These are phyloP conservation scores for Euphorbia corollata DNA, from an alignment of 441 rosid species.

Conservation along the genomic window DNA sequence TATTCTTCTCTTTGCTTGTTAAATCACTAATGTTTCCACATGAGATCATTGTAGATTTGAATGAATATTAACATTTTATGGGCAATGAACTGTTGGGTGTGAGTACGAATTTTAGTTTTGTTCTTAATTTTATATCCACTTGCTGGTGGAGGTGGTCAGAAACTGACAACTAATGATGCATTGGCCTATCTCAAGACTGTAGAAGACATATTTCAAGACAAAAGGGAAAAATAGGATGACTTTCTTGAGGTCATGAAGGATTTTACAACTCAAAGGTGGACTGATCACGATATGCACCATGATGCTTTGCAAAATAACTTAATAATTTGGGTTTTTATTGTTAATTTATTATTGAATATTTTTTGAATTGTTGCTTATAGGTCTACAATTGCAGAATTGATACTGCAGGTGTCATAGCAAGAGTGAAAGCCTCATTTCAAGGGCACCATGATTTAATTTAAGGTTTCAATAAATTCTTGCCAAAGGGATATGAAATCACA, in stretches of 20 bases:
- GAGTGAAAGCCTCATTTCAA: constrained; percentile 86
- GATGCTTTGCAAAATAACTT: constrained; percentile 12
- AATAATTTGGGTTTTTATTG: constrained; percentile 10
- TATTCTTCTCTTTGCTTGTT: background rate
- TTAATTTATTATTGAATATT: background rate
- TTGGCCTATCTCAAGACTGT: constrained; percentile 90
- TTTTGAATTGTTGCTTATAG: constrained; percentile 10
- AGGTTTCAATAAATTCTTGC: constrained; percentile 96
- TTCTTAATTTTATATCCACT: constrained; percentile 16
- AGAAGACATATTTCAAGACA: constrained; percentile 82
- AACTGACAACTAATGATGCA: constrained; percentile 90
- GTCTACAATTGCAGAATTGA: constrained; percentile 55
- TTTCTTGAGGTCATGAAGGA: constrained; percentile 98
- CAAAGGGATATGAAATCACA: constrained; percentile 88
- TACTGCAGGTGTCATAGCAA: constrained; percentile 82
- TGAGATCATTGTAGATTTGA: background rate
- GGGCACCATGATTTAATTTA: constrained; percentile 81
- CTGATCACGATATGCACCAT: constrained; percentile 14
- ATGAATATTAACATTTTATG: constrained; percentile 5
- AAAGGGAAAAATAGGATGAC: constrained; percentile 80
- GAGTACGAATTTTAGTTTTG: constrained; percentile 12
- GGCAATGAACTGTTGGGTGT: constrained; percentile 8
- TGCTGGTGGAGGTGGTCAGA: constrained; percentile 47
- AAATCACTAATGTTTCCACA: background rate
- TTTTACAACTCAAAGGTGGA: constrained; percentile 91